Base-by-base conservation (phyloP, 441 rosid genomes). In the Biscutella laevigata region DNA sequence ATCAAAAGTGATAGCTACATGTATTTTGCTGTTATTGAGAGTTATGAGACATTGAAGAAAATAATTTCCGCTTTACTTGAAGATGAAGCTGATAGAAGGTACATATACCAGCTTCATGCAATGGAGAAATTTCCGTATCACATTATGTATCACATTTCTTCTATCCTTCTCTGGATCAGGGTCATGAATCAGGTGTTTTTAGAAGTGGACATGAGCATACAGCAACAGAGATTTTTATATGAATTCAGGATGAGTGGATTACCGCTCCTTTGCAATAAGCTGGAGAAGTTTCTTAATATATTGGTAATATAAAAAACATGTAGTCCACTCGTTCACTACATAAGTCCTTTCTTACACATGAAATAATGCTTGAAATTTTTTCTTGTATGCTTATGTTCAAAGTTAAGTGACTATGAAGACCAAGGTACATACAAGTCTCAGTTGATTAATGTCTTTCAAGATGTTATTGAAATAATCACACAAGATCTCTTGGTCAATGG, bases 371-470 rank as follows among this genome's bases (percentile, higher is more conserved):
- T 57, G 69, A 68, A 8, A 62, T 33, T 13, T 14, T 15, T 41
- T 30, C 40, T 42, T 28, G 8, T 20, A 22, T 74, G 40, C 47
- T 66, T 59, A 25, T 47, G 12, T 64, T 64, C 39, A 61, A 81
- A 94, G 99, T 71, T 68, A 21, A 55, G 24, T 61, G 88, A 76
- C 33, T 2, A 42, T 32, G 83, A 80, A 0, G 81, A 77, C 25
- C 16, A 1, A n/a, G 87, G 68, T 3, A 28, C 46, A 13, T 73
- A 75, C 78, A 77, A 36, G 74, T 63, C 94, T 74, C 89, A 80
- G 40, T 80, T 89, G 65, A 71, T 89, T 65, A 84, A 87, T 78
- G 61, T 82, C 56, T 94, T 94, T 35, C 99, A 94, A 67, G 96
- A 90, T 64, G 85, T 89, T 62, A 77, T 87, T 37, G 99, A 94